Conservation (phyloP, 306 rosid species). For the Cicer arietinum region DNA sequence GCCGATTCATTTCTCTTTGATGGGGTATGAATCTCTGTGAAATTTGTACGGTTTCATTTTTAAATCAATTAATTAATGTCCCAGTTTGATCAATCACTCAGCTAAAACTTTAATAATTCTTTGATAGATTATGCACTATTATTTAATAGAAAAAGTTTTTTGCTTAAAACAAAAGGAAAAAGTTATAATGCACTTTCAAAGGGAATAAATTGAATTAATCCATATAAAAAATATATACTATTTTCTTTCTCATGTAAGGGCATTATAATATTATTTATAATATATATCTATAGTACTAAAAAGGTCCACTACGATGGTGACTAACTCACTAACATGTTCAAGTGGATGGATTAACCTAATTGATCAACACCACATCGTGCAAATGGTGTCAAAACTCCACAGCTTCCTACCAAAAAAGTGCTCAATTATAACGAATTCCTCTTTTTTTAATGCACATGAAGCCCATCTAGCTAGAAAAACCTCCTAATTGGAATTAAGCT, state of each 20-base stretch:
- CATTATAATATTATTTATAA: constrained; percentile 38
- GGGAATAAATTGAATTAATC: constrained; percentile 47
- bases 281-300: constrained; percentile 50
- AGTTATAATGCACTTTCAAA: constrained; percentile 46
- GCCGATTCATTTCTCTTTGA: constrained; percentile 66
- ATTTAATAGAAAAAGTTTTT: constrained; percentile 42
- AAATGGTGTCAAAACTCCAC: constrained; percentile 34
- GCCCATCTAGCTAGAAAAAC: constrained; percentile 39
- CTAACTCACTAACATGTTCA: constrained; percentile 54
- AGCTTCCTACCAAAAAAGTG: constrained; percentile 39
- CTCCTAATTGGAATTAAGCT: constrained; percentile 39
- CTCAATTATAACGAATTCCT: constrained; percentile 26
- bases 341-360: constrained; percentile 46
- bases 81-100: constrained; percentile 63
- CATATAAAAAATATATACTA: constrained; percentile 5
- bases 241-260: constrained; percentile 16
- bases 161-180: constrained; percentile 16
- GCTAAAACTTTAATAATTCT: constrained; percentile 55
- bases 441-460: constrained; percentile 43
- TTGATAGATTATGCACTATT: constrained; percentile 48
- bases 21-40: constrained; percentile 47
- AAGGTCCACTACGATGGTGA: constrained; percentile 67
- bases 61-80: constrained; percentile 63
- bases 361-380: constrained; percentile 37
- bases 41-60: constrained; percentile 67